These are phyloP conservation scores for Penicillium sp. DNA, from an alignment of 2,329 filamentous ascomycete species.

Conservation along the genomic window DNA sequence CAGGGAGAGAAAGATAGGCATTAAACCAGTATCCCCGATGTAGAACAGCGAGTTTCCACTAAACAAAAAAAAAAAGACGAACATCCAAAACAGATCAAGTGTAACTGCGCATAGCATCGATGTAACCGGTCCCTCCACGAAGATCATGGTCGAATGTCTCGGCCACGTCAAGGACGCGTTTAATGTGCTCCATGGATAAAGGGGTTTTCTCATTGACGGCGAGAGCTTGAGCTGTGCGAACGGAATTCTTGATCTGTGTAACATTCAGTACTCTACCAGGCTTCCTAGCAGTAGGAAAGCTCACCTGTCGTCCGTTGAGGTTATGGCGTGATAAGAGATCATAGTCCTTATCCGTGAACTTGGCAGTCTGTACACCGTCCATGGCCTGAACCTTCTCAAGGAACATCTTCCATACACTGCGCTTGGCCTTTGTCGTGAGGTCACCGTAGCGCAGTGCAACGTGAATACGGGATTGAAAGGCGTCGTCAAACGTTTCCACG, in stretches of 20 bases:
- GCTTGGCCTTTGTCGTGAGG: conserved; percentile 73
- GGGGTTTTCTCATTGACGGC: conserved; percentile 74
- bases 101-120: conserved; percentile 85
- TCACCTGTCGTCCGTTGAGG: conserved; percentile 70
- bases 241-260: conserved; percentile 80
- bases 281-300: conserved; percentile 20
- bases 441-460: conserved; percentile 82
- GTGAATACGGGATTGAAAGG: conserved; percentile 87
- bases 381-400: conserved; percentile 72
- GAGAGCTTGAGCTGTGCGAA: conserved; percentile 80
- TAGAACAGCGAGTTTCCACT: background rate
- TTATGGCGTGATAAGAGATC: conserved; percentile 69
- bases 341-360: conserved; percentile 66
- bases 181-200: conserved; percentile 79
- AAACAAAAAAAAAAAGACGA: background rate
- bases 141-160: conserved; percentile 83
- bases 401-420: conserved; percentile 83
- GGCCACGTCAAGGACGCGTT: conserved; percentile 80
- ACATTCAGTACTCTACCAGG: conserved; percentile 7
- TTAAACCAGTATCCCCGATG: background rate
- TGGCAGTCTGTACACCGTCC: conserved; percentile 59
- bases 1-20: background rate
- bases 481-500: conserved; percentile 85
- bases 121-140: conserved; percentile 77
- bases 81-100: conserved; percentile 32